These are phyloP conservation scores for Allium cepa DNA, from an alignment of 106 monocot genomes.

Conservation along the genomic window DNA sequence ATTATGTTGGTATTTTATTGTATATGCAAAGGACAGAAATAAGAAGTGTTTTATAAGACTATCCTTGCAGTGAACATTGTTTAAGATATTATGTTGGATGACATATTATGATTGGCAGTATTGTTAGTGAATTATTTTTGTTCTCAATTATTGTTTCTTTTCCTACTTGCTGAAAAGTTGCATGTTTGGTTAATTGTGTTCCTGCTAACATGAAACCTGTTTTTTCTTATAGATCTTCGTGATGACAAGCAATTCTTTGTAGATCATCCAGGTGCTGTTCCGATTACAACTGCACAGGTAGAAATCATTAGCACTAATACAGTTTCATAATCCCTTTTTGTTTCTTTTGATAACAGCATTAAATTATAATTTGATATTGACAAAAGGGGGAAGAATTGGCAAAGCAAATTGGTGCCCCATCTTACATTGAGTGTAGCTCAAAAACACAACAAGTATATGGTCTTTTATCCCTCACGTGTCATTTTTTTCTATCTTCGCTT, in stretches of 20 bases:
- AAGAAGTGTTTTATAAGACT: no score
- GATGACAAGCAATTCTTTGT: conserved; percentile 51
- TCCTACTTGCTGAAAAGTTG: not conserved
- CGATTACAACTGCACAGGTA: conserved; percentile 51
- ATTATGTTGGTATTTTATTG: no score
- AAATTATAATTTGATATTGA: not conserved
- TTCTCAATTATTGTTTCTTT: not conserved
- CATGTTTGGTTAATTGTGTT: not conserved
- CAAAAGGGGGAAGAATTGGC: conserved; percentile 37
- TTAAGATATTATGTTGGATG: not conserved
- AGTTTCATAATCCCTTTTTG: not conserved
- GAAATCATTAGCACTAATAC: not conserved
- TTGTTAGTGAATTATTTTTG: not conserved
- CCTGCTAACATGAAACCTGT: not conserved
- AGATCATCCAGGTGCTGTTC: conserved; percentile 53
- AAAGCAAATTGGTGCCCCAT: conserved; percentile 32
- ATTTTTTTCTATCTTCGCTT: not conserved
- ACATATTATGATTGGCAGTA: not conserved
- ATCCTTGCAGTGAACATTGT: not conserved
- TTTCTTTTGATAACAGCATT: not conserved
- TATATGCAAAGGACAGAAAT: no score
- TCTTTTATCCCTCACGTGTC: not conserved
- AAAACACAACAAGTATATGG: conserved; percentile 36
- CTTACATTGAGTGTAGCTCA: conserved; percentile 45
- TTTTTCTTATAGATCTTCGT: conserved; percentile 34